Evolutionary conservation across 768 basidiomycete species (phyloP).

Genomic region (Leccinum rimulosum): DNA sequence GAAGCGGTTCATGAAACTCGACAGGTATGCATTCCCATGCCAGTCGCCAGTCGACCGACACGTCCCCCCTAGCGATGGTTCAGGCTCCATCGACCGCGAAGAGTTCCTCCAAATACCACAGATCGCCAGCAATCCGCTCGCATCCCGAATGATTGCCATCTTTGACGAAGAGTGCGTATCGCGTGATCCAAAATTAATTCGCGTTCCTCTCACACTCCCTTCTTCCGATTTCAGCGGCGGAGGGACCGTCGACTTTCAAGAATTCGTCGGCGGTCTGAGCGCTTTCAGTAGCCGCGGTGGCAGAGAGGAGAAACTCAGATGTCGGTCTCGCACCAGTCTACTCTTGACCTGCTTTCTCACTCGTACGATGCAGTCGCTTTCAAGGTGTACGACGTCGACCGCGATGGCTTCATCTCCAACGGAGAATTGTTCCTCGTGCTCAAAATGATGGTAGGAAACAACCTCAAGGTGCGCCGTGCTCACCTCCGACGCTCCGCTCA

Average conservation of each 20-base stretch:
- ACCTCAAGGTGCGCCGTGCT: constrained; percentile 71
- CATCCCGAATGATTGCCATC: constrained; percentile 97
- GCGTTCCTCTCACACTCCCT: not conserved
- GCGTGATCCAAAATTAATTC: constrained; percentile 2
- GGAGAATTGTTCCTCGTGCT: constrained; percentile 97
- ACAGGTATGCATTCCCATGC: constrained; percentile 54
- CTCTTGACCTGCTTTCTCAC: not conserved
- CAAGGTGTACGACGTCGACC: constrained; percentile 99
- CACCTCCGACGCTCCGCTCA: not conserved
- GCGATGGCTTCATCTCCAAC: constrained; percentile 97
- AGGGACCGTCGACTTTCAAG: constrained; percentile 98
- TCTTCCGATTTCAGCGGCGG: constrained; percentile 64
- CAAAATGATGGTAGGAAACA: constrained; percentile 99
- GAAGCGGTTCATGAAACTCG: constrained; percentile 99
- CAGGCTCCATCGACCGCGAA: constrained; percentile 96
- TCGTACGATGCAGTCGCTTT: constrained; percentile 75
- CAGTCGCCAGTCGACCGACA: not conserved
- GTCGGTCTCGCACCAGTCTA: constrained; percentile 46
- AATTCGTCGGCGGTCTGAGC: constrained; percentile 96
- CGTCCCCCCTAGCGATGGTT: constrained; percentile 71
- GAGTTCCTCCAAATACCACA: constrained; percentile 99
- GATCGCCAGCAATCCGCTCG: constrained; percentile 96
- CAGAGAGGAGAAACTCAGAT: constrained; percentile 93
- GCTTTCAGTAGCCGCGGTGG: constrained; percentile 97
- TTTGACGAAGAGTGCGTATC: constrained; percentile 95